Percentiles rank a stretch among this genome's conserved stretches.
Conservation (phyloP, 2,329 filamentous ascomycete species). For the Diaporthe sp. region DNA sequence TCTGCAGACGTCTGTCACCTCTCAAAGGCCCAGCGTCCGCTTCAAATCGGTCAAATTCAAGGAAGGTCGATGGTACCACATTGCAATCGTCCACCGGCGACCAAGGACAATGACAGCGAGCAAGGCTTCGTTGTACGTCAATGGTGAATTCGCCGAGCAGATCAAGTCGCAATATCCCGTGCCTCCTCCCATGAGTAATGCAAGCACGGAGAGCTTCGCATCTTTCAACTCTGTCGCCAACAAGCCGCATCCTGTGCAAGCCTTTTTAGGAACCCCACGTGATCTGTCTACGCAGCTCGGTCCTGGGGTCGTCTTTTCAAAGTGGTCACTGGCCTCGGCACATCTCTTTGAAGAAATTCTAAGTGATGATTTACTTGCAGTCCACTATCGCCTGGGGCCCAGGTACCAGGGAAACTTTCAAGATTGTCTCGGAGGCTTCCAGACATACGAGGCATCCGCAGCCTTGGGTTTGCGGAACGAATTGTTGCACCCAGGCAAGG, state of each 20-base stretch:
- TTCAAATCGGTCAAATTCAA: slow-evolving; percentile 88
- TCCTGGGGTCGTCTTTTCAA: slow-evolving; percentile 78
- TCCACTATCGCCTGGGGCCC: slow-evolving; percentile 89
- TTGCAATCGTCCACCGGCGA: slow-evolving; percentile 87
- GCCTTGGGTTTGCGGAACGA: slow-evolving; percentile 93
- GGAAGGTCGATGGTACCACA: slow-evolving; percentile 89
- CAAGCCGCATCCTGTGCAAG: slow-evolving; percentile 81
- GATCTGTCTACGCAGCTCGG: slow-evolving; percentile 85
- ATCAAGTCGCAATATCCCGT: slow-evolving; percentile 89
- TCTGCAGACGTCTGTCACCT: slow-evolving; percentile 92
- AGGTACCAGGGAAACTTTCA: slow-evolving; percentile 97
- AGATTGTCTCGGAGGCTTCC: slow-evolving; percentile 93
- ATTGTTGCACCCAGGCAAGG: slow-evolving; percentile 87
- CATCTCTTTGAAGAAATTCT: slow-evolving; percentile 89
- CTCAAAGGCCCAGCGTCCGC: slow-evolving; percentile 87
- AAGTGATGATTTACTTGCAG: slow-evolving; percentile 91
- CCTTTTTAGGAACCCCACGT: slow-evolving; percentile 92
- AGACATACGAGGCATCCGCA: slow-evolving; percentile 95
- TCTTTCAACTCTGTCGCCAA: slow-evolving; percentile 72
- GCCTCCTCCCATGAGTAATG: slow-evolving; percentile 74
- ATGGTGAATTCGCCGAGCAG: slow-evolving; percentile 95
- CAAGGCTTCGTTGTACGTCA: slow-evolving; percentile 88
- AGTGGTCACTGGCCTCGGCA: slow-evolving; percentile 90
- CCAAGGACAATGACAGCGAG: slow-evolving; percentile 81
- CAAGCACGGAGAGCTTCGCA: slow-evolving; percentile 76